Conservation (phyloP, 257 asterid genomes). For the Knoxia roxburghii region DNA sequence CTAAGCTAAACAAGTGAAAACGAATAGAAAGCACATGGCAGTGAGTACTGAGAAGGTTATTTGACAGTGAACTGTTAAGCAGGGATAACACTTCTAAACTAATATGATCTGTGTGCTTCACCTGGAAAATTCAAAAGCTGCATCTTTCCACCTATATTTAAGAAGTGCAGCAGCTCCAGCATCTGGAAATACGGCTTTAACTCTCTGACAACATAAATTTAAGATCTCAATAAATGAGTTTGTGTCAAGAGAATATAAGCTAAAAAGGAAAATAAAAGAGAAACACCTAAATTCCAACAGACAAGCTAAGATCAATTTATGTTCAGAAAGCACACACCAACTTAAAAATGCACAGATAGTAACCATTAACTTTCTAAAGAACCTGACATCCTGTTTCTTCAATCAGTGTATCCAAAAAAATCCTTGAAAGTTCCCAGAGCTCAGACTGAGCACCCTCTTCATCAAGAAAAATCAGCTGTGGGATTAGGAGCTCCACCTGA, state of each 20-base stretch:
- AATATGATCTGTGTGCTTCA: constrained; percentile 16
- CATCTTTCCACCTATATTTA: constrained; percentile 88
- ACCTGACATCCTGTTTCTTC: constrained; percentile 83
- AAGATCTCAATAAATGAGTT: constrained; percentile 25
- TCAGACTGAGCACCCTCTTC: constrained; percentile 95
- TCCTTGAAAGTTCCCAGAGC: constrained; percentile 79
- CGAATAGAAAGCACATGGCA: constrained; percentile 17
- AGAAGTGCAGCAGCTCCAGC: constrained; percentile 98
- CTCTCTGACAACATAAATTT: constrained; percentile 48
- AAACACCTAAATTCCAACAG: not conserved
- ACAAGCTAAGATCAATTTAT: not conserved
- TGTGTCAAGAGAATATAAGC: not conserved
- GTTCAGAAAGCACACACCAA: too few species aligned
- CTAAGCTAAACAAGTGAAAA: constrained; percentile 53
- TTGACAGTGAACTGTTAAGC: not conserved
- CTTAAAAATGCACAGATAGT: not conserved
- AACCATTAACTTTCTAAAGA: constrained; percentile 5
- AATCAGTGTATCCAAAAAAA: constrained; percentile 69
- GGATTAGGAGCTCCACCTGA: constrained; percentile 91
- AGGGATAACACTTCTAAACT: not conserved
- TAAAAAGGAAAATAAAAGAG: not conserved
- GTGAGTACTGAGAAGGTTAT: constrained; percentile 7
- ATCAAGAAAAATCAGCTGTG: constrained; percentile 89
- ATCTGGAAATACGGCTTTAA: constrained; percentile 92
- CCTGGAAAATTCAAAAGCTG: constrained; percentile 82